A percentile compares a stretch with the other conserved stretches of the same genome.
These are phyloP conservation scores for Entomortierella chlamydospora DNA, from an alignment of 192 early-diverging fungal species.

Conservation along the genomic window DNA sequence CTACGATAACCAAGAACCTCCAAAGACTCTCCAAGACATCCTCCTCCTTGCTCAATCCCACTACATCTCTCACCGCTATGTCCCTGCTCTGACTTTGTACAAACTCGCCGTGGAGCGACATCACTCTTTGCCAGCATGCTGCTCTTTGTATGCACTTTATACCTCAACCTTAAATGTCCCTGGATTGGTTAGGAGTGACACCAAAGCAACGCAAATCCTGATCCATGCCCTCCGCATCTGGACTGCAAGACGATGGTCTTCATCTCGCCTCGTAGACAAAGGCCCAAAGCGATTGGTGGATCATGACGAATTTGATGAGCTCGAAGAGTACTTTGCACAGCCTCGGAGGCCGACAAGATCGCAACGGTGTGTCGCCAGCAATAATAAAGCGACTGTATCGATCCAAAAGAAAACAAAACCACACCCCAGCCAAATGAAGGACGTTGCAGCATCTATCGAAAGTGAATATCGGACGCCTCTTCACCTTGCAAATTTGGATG, in stretches of 20 bases:
- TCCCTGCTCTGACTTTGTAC: slow-evolving; percentile 34
- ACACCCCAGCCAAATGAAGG: background rate
- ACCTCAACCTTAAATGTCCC: slow-evolving; percentile 33
- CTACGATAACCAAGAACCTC: slow-evolving; percentile 29
- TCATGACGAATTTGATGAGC: slow-evolving; percentile 30
- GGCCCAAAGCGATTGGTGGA: slow-evolving; percentile 13
- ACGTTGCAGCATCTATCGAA: slow-evolving; percentile 19
- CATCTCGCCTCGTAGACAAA: background rate
- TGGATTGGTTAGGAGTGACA: slow-evolving; percentile 37
- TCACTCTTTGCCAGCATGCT: slow-evolving; percentile 41
- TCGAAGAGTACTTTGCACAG: slow-evolving; percentile 53
- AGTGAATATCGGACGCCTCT: slow-evolving; percentile 36
- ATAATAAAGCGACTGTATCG: slow-evolving; percentile 6
- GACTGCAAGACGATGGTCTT: slow-evolving; percentile 43
- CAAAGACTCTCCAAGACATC: slow-evolving; percentile 43
- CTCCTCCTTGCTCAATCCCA: slow-evolving; percentile 49
- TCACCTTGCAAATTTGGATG: slow-evolving; percentile 5
- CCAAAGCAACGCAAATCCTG: slow-evolving; percentile 35
- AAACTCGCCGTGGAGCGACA: slow-evolving; percentile 40
- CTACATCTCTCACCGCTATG: slow-evolving; percentile 50
- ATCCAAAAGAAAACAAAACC: background rate
- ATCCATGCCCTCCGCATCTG: slow-evolving; percentile 50
- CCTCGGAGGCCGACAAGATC: slow-evolving; percentile 8
- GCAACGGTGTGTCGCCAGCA: background rate
- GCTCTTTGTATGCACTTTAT: slow-evolving; percentile 46